A percentile compares a stretch with the other conserved stretches of the same genome.
Conservation (phyloP, 1,284 basidiomycete species). For the Malassezia brasiliensis region DNA sequence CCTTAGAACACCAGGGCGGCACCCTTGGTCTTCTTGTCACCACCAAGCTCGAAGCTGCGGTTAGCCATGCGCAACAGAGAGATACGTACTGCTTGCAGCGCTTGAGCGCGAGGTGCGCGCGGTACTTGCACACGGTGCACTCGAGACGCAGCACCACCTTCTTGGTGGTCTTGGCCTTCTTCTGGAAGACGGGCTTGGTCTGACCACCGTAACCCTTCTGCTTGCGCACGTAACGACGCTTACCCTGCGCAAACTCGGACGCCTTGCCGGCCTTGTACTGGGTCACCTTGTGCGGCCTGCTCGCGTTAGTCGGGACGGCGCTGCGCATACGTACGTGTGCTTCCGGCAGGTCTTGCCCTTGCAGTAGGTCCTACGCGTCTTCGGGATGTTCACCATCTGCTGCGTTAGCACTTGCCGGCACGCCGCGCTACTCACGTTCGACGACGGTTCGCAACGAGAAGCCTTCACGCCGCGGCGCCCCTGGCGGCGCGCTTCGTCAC, state of each 20-base stretch:
- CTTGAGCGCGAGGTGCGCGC: constrained; percentile 66
- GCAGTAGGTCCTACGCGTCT: constrained; percentile 64
- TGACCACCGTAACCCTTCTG: constrained; percentile 99
- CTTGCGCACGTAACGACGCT: constrained; percentile 96
- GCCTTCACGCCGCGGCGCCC: background rate
- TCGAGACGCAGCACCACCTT: constrained; percentile 96
- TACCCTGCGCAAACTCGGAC: constrained; percentile 69
- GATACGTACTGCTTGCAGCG: constrained; percentile 78
- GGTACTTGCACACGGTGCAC: constrained; percentile 98
- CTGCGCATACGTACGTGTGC: constrained; percentile 71
- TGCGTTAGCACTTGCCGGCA: background rate
- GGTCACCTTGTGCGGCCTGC: constrained; percentile 47
- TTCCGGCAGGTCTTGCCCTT: constrained; percentile 97
- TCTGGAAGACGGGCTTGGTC: constrained; percentile 99
- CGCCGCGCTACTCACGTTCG: constrained; percentile 2
- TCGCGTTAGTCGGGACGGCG: background rate
- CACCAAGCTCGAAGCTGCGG: constrained; percentile 87
- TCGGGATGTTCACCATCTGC: constrained; percentile 49
- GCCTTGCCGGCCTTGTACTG: constrained; percentile 50
- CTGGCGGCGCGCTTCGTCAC: background rate
- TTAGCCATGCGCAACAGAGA: constrained; percentile 5
- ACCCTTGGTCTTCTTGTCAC: constrained; percentile 99
- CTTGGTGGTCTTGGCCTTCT: constrained; percentile 83
- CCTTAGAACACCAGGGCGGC: constrained; percentile 70
- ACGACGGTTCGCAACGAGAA: constrained; percentile 15